These are phyloP conservation scores for Hymenoscyphus linearis DNA, from an alignment of 2,329 filamentous ascomycete species.

Conservation along the genomic window DNA sequence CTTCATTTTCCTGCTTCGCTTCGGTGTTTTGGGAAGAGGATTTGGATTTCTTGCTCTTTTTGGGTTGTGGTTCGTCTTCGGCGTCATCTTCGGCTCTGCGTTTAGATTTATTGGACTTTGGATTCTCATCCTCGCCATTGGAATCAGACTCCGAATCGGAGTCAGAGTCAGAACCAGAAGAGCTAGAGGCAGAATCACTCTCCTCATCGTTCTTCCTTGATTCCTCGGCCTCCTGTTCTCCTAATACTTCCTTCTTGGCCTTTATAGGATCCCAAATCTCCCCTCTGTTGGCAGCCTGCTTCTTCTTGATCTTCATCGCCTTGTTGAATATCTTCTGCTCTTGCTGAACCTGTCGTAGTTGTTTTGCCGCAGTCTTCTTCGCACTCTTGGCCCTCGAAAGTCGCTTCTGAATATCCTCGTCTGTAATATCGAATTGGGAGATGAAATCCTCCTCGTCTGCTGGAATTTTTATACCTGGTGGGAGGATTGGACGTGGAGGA, in stretches of 20 bases:
- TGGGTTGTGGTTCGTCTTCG: constrained; percentile 6
- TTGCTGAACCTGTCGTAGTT: constrained; percentile 18
- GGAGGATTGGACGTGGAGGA: constrained; percentile 27
- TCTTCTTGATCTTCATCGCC: constrained; percentile 26
- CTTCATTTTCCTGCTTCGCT: constrained; percentile 6
- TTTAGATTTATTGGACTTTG: constrained; percentile 4
- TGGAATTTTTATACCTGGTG: constrained; percentile 25
- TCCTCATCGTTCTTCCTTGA: not conserved
- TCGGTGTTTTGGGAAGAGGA: not conserved
- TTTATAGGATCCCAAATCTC: constrained; percentile 22
- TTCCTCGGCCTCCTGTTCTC: constrained; percentile 11
- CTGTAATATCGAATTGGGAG: constrained; percentile 32
- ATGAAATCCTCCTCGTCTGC: constrained; percentile 32
- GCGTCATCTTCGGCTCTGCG: constrained; percentile 7
- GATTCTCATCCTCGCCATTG: constrained; percentile 8
- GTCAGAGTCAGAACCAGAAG: constrained; percentile 9
- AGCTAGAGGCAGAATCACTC: constrained; percentile 8
- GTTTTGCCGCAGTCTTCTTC: constrained; percentile 19
- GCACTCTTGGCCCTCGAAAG: constrained; percentile 19
- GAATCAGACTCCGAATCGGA: constrained; percentile 9
- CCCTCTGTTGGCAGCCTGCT: constrained; percentile 19
- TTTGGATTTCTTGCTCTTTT: constrained; percentile 4
- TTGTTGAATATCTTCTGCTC: constrained; percentile 27
- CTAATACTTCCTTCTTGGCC: constrained; percentile 22
- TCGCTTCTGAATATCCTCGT: constrained; percentile 27